Evolutionary conservation across 1,139 yeast genomes (phyloP).

Genomic region (Kodamaea fungicola): DNA sequence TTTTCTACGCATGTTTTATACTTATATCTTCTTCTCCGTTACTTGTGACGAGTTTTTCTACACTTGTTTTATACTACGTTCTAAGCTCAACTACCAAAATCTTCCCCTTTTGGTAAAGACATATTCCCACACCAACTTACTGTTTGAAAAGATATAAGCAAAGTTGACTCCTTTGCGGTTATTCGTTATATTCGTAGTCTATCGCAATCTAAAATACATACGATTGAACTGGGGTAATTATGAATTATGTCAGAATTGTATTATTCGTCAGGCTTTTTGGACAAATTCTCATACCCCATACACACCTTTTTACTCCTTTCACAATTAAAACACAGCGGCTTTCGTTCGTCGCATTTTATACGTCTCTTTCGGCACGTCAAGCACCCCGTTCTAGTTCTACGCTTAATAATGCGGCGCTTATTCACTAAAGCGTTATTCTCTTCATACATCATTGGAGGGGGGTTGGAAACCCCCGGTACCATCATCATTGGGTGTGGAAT

Average conservation of each 20-base stretch:
- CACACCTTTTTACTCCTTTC: slow-evolving; percentile 68
- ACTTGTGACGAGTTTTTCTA: no score
- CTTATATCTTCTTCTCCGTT: no score
- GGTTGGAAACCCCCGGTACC: slow-evolving; percentile 6
- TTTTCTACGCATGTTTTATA: no score
- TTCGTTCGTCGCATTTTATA: slow-evolving; percentile 38
- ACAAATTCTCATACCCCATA: slow-evolving; percentile 53
- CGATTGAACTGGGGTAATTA: no score
- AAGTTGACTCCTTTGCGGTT: no score
- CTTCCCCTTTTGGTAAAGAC: no score
- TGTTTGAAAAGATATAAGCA: no score
- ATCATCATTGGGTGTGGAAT: slow-evolving; percentile 5
- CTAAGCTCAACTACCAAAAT: no score
- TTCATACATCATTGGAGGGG: slow-evolving; percentile 15
- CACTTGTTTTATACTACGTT: no score
- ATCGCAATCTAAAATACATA: no score
- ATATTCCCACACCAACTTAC: no score
- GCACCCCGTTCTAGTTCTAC: slow-evolving; percentile 28
- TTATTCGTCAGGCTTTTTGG: slow-evolving; percentile 3
- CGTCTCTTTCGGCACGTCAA: slow-evolving; percentile 29
- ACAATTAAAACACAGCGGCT: slow-evolving; percentile 72
- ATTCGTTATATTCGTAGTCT: no score
- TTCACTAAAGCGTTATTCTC: slow-evolving; percentile 35
- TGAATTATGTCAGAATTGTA: not conserved
- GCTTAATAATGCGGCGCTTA: slow-evolving; percentile 38